These are phyloP conservation scores for Anacardium occidentale DNA, from an alignment of 345 rosid species.

Conservation along the genomic window DNA sequence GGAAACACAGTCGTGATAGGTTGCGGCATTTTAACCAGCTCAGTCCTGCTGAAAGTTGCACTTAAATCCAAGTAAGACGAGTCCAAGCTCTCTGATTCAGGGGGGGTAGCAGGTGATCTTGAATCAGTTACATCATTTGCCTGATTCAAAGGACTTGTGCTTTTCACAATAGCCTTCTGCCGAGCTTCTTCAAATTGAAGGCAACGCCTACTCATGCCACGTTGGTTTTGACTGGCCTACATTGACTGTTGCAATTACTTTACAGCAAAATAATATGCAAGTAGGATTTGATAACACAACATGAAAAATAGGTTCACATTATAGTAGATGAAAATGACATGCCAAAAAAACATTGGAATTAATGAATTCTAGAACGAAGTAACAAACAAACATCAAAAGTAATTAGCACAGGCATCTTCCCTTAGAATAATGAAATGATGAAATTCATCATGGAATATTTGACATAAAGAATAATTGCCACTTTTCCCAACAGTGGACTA, in stretches of 20 bases:
- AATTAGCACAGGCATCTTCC: neutral
- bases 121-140: constrained; percentile 23
- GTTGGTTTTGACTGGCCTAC: constrained; percentile 49
- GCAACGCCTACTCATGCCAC: constrained; percentile 60
- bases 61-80: constrained; percentile 25
- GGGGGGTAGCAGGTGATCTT: constrained; percentile 23
- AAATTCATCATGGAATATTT: neutral
- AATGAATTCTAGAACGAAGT: neutral
- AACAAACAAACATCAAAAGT: neutral
- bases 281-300: constrained; percentile 15
- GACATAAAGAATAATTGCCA: neutral
- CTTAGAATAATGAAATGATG: neutral
- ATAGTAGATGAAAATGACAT: no score
- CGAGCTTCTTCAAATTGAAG: constrained; percentile 58
- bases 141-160: constrained; percentile 19
- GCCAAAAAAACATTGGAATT: neutral
- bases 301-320: neutral
- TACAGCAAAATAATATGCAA: constrained; percentile 23
- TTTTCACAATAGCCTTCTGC: constrained; percentile 20
- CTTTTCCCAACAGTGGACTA: neutral
- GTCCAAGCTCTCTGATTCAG: constrained; percentile 32
- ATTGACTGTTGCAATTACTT: constrained; percentile 32
- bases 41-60: constrained; percentile 26
- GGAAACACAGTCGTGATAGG: constrained; percentile 18
- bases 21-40: constrained; percentile 26